phyloP scores from a whole-genome alignment of 2,329 filamentous ascomycete genomes.

The Cyanodermella asteris region DNA sequence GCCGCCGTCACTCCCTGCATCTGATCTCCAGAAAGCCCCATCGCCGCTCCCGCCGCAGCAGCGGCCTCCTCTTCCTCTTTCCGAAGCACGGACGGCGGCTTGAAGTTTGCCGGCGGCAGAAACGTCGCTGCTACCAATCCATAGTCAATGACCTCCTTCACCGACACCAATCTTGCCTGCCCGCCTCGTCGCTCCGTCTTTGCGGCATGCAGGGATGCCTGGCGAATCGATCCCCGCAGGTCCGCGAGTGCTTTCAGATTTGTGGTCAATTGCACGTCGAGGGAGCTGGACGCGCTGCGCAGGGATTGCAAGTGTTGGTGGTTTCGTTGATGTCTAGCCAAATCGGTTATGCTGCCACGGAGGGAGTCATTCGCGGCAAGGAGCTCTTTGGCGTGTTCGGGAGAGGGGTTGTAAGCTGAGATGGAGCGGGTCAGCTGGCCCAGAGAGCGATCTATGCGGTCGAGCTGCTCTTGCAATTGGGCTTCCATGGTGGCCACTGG shows the following conservation, averaged over 20 bases:
- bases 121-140: too few species aligned
- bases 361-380: constrained; percentile 48
- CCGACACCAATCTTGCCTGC: too few species aligned
- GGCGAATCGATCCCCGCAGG: constrained; percentile 46
- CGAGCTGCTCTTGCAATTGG: constrained; percentile 38
- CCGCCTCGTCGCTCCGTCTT: too few species aligned
- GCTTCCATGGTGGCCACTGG: constrained; percentile 31
- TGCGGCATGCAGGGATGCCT: background rate
- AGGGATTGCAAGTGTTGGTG: constrained; percentile 45
- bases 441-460: constrained; percentile 44
- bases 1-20: constrained; percentile 15
- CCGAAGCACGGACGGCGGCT: too few species aligned
- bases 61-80: too few species aligned
- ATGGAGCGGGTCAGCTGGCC: constrained; percentile 56
- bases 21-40: too few species aligned
- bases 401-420: constrained; percentile 58
- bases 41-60: too few species aligned
- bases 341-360: constrained; percentile 11
- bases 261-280: constrained; percentile 52
- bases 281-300: constrained; percentile 39
- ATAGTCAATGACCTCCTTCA: too few species aligned
- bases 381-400: constrained; percentile 44
- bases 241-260: constrained; percentile 47
- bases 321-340: constrained; percentile 56
- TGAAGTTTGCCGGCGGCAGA: too few species aligned